A percentile compares a stretch with the other conserved stretches of the same genome.
These are phyloP conservation scores for Cyclotella sp. DNA, from an alignment of 108 stramenopile species.

Conservation along the genomic window DNA sequence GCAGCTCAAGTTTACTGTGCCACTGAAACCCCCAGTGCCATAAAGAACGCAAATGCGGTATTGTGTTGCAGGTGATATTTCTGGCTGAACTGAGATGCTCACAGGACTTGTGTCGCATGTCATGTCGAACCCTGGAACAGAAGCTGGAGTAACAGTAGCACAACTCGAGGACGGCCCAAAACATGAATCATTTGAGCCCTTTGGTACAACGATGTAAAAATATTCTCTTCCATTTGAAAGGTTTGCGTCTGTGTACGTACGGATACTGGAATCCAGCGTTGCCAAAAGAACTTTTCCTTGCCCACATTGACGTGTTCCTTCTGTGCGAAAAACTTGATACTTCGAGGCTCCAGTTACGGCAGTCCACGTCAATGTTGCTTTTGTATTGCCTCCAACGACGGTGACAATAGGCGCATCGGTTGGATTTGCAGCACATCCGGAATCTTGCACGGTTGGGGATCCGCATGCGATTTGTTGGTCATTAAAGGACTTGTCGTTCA, in stretches of 20 bases:
- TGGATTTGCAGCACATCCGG: conserved; percentile 14
- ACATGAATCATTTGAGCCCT: conserved; percentile 12
- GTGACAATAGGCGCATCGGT: conserved; percentile 5
- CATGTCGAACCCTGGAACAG: background rate
- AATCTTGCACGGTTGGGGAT: background rate
- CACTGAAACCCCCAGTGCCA: conserved; percentile 10
- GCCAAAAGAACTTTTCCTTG: conserved; percentile 33
- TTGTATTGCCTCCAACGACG: conserved; percentile 5
- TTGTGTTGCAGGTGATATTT: background rate
- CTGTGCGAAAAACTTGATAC: conserved; percentile 34
- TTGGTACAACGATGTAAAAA: conserved; percentile 26
- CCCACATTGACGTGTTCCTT: conserved; percentile 19
- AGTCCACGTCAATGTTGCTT: conserved; percentile 25
- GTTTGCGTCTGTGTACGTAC: conserved; percentile 7
- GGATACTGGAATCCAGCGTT: background rate
- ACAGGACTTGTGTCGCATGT: background rate
- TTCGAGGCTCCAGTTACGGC: conserved; percentile 14
- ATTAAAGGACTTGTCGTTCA: conserved; percentile 9
- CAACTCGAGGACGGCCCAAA: conserved; percentile 20
- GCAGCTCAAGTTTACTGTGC: background rate
- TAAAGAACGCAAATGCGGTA: background rate
- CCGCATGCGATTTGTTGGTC: conserved; percentile 40
- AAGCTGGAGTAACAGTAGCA: background rate
- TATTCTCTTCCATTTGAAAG: conserved; percentile 32
- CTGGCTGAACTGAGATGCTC: background rate